Conservation (phyloP, 2,329 filamentous ascomycete species). For the Cryphonectria japonica region DNA sequence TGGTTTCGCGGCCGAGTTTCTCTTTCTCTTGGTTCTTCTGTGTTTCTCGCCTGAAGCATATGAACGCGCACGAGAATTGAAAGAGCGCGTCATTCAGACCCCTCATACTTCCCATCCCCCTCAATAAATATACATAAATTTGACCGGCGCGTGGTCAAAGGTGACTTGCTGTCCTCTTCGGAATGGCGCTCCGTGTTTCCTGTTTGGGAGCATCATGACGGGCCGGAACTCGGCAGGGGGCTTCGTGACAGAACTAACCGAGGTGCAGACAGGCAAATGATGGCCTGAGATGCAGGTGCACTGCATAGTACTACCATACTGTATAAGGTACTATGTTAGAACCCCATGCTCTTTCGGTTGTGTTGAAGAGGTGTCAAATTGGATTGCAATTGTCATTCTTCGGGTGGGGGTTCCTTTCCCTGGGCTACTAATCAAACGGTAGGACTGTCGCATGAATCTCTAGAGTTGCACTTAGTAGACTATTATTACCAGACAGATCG, state of each 20-base stretch:
- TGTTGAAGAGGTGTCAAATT: background rate
- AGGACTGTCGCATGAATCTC: background rate
- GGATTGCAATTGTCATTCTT: background rate
- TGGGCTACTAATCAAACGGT: background rate
- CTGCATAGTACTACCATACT: background rate
- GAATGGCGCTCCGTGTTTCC: slow-evolving; percentile 38
- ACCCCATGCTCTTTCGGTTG: background rate
- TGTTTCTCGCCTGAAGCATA: background rate
- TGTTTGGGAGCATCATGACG: slow-evolving; percentile 25
- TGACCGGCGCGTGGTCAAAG: slow-evolving; percentile 16
- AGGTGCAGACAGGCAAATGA: background rate
- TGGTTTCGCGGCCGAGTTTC: background rate
- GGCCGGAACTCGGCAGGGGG: background rate
- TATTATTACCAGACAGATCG: background rate
- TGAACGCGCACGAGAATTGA: background rate
- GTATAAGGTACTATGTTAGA: background rate
- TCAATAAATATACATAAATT: background rate
- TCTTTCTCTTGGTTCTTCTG: background rate
- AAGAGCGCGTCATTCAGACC: background rate
- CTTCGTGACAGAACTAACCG: background rate
- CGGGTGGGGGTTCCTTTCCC: background rate
- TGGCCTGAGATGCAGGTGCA: background rate
- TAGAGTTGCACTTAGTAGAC: background rate
- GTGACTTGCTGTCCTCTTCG: slow-evolving; percentile 40
- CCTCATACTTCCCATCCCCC: background rate